Percentiles rank a stretch among this genome's conserved stretches.
Evolutionary conservation across 306 rosid species (phyloP).

Genomic region (apple (Malus domestica)): ASM211411v1 NC_041800.1:26665233-26665732

Average conservation of each 20-base stretch:
- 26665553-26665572: constrained; percentile 67
- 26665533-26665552: constrained; percentile 54
- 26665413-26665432: neutral
- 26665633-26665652: neutral
- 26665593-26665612: neutral
- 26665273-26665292: too few relatives aligned
- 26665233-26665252: too few relatives aligned
- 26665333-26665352: too few relatives aligned
- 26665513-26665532: constrained; percentile 60
- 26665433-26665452: neutral
- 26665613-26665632: constrained; percentile 28
- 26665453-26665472: neutral
- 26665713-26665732: neutral
- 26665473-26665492: constrained; percentile 80
- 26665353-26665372: too few relatives aligned
- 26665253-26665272: too few relatives aligned
- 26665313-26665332: too few relatives aligned
- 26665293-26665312: too few relatives aligned
- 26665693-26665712: neutral
- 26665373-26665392: too few relatives aligned
- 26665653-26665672: too few relatives aligned
- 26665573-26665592: constrained; percentile 28
- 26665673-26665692: neutral
- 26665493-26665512: constrained; percentile 67
- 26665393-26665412: neutral